phyloP scores from a whole-genome alignment of 192 early-diverging fungal genomes.

The Paraglomus brasilianum region DNA sequence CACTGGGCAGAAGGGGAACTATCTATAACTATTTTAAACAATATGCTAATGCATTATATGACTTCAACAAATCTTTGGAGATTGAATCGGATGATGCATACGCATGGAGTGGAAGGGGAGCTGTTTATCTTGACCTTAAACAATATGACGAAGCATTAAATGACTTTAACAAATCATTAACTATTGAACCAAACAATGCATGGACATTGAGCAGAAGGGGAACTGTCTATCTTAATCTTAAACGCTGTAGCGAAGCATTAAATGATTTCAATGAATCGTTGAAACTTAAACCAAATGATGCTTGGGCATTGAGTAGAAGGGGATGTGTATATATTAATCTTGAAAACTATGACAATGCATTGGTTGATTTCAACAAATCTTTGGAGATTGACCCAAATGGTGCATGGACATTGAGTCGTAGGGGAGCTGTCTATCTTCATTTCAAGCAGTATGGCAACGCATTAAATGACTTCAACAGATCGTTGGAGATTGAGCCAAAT shows the following conservation, averaged over 20 bases:
- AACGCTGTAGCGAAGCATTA: neutral
- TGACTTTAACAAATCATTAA: constrained; percentile 9
- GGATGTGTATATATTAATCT: constrained; percentile 1
- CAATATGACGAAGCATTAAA: constrained; percentile 17
- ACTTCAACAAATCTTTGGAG: constrained; percentile 3
- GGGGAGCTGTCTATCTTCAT: neutral
- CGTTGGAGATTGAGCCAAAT: too few species aligned
- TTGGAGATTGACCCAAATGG: neutral
- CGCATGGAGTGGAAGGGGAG: constrained; percentile 1
- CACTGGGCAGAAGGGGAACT: neutral
- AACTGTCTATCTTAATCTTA: neutral
- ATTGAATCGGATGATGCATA: neutral
- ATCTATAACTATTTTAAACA: neutral
- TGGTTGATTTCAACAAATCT: neutral
- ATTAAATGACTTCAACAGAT: too few species aligned
- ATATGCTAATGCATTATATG: constrained; percentile 2
- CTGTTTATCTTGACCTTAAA: neutral
- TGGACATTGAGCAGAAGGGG: neutral
- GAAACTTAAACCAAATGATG: constrained; percentile 13
- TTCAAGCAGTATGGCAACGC: too few species aligned
- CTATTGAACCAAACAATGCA: neutral
- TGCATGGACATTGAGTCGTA: neutral
- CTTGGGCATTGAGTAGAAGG: neutral
- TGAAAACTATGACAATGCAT: neutral
- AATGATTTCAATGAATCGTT: constrained; percentile 25